Evolutionary conservation across 129 eudicot species (phyloP), one percentile per base, ranked within the genome.

Genomic region (Oenanthe sinensis): DNA sequence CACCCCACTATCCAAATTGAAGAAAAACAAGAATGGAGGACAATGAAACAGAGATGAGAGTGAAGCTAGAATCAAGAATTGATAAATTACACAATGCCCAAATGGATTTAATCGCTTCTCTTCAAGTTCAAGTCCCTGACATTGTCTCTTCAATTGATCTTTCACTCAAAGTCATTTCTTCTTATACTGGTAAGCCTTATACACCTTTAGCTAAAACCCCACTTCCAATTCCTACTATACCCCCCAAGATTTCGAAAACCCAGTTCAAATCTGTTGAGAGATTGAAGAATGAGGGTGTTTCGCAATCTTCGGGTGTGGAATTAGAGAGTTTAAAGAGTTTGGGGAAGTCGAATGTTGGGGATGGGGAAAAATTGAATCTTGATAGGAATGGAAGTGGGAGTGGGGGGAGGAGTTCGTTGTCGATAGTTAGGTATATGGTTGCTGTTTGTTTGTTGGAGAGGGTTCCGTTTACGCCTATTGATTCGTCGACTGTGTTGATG

Each of bases 381-480:
- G 90, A 85, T 45, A 92, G 85, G 82, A 74, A 75, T 47, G 89
- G 85, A 5, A 71, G 28, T 37, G 89, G 46, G 62, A 15, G 54
- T 15, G 54, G 16, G 58, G 13, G 33, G 13, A 58, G 15, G 68
- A 60, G 84, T 6, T 85, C 87, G 28, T 79, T 93, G 79, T 50
- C 84, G 76, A 85, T 90, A 8, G 94, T 95, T 10, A 84, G 98
- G 92, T 84, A 91, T 3, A 83, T 90, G 93, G 94, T 95, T 80
- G 98, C 97, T 46, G 94, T 83, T 43, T 90, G 86, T 81, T 89
- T 95, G 82, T 30, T 95, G 80, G 94, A 95, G 84, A 83, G 96
- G 36, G 91, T 90, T 8, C 96, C 98, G 33, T 95, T 88, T 80
- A 86, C 80, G n/a, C 91, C 93, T 62, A 87, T 92, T 30, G 98